Evolutionary conservation across 495 filamentous ascomycete genomes (phyloP), one percentile per base, ranked within the genome.

Genomic region (Hypomontagnella submonticulosa): DNA sequence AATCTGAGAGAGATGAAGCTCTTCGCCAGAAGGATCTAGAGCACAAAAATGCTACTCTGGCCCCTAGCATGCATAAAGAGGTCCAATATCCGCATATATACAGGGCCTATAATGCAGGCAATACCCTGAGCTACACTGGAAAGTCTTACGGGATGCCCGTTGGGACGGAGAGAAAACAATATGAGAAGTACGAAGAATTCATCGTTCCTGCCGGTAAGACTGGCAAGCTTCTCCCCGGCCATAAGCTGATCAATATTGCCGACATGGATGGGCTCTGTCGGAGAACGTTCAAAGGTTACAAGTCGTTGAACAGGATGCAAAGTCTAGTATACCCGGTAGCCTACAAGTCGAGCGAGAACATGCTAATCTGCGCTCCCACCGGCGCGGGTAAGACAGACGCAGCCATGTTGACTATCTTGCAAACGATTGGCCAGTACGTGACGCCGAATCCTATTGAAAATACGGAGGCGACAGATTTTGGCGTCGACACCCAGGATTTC

Each of bases 361-460:
- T 99, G 93, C 84, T 99, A 32, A 95, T 99, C 53, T 99, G 95
- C 77, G 95, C 95, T 10, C 95, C 95, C 1, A 99, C 95, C 61
- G 95, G 95, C 87, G 95, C 95, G 44, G 88, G 95, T 87, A 99
- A 99, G 81, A 99, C 95, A 6, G 96, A 99, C 71, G 96, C 93
- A 0, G 95, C 95, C n/a, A 92, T 98, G 91, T 81, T 99, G 57
- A 91, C 95, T 0, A 90, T 99, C 49, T 79, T 99, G 43, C 94
- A 96, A 72, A 88, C 91, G 1, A 86, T 99, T 57, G 85, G 88
- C 18, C 93, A 96, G 74, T 93, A 98, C 70, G 85, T 90, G 6
- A 79, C 81, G 9, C 94, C 96, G 0, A 90, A 86, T 69, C 93
- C 93, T 0, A 75, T 85, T 3, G 91, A 94, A 49, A 76, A 91